These are phyloP conservation scores for Cladophialophora bantiana DNA, from an alignment of 2,329 filamentous ascomycete species.

Conservation along the genomic window DNA sequence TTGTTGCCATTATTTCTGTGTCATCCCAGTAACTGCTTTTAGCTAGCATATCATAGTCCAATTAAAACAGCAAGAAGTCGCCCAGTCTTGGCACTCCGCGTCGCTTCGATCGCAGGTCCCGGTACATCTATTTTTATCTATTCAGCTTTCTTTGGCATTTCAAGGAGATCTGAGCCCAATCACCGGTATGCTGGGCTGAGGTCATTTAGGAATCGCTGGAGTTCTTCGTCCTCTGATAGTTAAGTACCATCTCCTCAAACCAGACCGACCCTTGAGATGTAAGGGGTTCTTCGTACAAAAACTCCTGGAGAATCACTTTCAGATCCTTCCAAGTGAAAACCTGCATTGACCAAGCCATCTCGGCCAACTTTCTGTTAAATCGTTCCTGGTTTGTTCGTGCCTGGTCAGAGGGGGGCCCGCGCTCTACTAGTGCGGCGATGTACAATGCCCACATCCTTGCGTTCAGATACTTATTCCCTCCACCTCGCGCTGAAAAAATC, in stretches of 20 bases:
- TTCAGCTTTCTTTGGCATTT: too few relatives aligned
- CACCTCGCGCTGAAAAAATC: background rate
- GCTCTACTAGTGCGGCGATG: constrained; percentile 23
- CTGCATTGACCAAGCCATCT: background rate
- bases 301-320: constrained; percentile 1
- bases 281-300: constrained; percentile 5
- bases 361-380: constrained; percentile 3
- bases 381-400: background rate
- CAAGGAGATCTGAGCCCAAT: too few relatives aligned
- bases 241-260: constrained; percentile 2
- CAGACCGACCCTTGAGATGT: constrained; percentile 10
- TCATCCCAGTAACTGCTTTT: background rate
- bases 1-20: background rate
- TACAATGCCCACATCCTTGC: constrained; percentile 22
- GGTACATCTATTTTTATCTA: too few relatives aligned
- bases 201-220: background rate
- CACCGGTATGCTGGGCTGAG: too few relatives aligned
- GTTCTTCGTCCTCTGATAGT: background rate
- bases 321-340: constrained; percentile 5
- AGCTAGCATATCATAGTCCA: background rate
- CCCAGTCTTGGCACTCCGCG: too few relatives aligned
- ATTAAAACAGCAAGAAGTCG: too few relatives aligned
- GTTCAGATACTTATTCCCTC: constrained; percentile 13
- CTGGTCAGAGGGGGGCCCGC: background rate
- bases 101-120: too few relatives aligned